Evolutionary conservation across 2,329 filamentous ascomycete genomes (phyloP).

Genomic region (Colletotrichum camelliae): DNA sequence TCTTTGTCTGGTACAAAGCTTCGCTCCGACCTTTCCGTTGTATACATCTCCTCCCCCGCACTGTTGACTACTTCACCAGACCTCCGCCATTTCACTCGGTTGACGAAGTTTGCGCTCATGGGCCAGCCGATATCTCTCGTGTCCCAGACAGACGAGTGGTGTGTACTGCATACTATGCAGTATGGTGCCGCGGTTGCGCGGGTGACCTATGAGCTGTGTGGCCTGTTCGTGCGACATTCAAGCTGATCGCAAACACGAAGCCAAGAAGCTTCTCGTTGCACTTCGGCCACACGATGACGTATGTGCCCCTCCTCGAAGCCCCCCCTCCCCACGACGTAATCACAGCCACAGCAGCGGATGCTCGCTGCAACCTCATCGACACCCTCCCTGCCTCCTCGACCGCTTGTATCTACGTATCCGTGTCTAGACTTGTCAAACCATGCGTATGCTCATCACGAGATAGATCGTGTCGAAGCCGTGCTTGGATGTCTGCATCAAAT

Average conservation of each 20-base stretch:
- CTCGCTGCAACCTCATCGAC: background rate
- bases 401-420: background rate
- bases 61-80: background rate
- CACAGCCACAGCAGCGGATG: background rate
- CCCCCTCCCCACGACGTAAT: background rate
- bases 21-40: background rate
- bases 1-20: background rate
- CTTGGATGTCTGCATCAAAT: background rate
- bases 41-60: background rate
- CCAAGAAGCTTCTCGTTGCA: background rate
- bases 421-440: background rate
- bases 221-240: background rate
- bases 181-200: background rate
- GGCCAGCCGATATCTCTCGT: background rate
- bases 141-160: background rate
- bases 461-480: background rate
- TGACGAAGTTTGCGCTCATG: background rate
- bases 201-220: background rate
- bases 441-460: background rate
- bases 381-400: background rate
- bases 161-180: background rate
- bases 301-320: background rate
- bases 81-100: background rate
- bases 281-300: constrained; percentile 1
- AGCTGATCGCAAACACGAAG: background rate